phyloP scores from a whole-genome alignment of 306 rosid genomes.

The Abrus pulchellus region DNA sequence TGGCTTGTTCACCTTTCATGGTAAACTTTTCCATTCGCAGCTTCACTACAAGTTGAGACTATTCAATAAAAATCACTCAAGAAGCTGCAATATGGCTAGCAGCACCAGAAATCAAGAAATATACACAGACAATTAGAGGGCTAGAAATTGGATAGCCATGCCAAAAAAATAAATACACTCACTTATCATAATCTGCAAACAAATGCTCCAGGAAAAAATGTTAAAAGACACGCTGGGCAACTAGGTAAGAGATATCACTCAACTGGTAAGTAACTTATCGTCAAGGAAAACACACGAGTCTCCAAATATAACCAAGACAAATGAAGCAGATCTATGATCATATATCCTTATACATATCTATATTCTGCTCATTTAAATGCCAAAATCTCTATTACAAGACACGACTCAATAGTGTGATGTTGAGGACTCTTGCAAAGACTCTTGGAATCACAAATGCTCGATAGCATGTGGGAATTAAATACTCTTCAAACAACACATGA shows the following conservation, averaged over 20 bases:
- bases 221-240: not conserved
- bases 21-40: not conserved
- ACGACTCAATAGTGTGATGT: not conserved
- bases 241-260: not conserved
- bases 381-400: conserved; percentile 1
- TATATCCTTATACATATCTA: not conserved
- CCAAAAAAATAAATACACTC: not conserved
- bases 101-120: not conserved
- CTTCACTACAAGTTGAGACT: not conserved
- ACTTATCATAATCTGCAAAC: not conserved
- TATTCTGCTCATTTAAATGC: conserved; percentile 9
- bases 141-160: not conserved
- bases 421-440: not conserved
- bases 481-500: not conserved
- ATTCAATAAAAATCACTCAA: not conserved
- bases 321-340: not conserved
- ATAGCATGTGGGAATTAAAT: not conserved
- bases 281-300: conserved; percentile 5
- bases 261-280: not conserved
- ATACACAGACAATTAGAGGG: not conserved
- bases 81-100: conserved; percentile 1
- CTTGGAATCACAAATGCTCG: not conserved
- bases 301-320: not conserved
- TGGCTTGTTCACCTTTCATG: not conserved
- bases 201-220: conserved; percentile 7